Base-by-base conservation (phyloP, 768 basidiomycete genomes). In the Lactifluus echinatus region DNA sequence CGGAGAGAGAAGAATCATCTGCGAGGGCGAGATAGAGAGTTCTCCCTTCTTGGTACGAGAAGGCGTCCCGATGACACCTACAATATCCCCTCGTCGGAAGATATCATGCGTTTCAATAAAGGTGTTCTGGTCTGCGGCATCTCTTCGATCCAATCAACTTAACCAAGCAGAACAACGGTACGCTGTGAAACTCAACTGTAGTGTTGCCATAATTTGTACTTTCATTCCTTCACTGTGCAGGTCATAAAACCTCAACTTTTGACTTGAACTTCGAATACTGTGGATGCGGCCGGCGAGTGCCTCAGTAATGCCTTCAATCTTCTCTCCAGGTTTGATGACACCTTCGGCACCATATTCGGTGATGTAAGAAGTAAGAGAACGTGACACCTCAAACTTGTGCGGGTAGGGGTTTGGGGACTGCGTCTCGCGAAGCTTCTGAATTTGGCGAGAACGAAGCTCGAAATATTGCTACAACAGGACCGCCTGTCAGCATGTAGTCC, bases 31-130 rank as follows among this genome's bases (percentile, higher is more conserved):
- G 69, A 99, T 89, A 33, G 91, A 93, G 48, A 98, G 81, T 72
- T 97, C 96, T 64, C 93, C 93, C 76, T 87, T 92, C 76, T 95
- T 89, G 64, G 93, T 94, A 64, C 96, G 89, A 3, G 87, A 86
- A 0, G 96, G 95, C 0, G 74, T 76, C 60, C 96, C 96, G 54
- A 80, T 80, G 53, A 97, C 91, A 62, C 96, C 96, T 59, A 99
- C 87, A 66, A 98, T 88, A 70, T 99, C 96, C 40, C 96, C 96
- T 36, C 96, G 87, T 64, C 87, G 87, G 80, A 99, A 93, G 62
- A 87, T 73, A 49, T 89, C 84, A 71, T 97, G 94, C 0, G 78
- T 79, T 3, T 81, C 72, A 53, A 80, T 71, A 68, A 94, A 99
- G 0, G 76, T 60, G 23, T 81, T 77, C 14, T 81, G 78, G 63